These are phyloP conservation scores for Mucor circinelloides DNA, from an alignment of 371 early-diverging fungal genomes.

Conservation along the genomic window DNA sequence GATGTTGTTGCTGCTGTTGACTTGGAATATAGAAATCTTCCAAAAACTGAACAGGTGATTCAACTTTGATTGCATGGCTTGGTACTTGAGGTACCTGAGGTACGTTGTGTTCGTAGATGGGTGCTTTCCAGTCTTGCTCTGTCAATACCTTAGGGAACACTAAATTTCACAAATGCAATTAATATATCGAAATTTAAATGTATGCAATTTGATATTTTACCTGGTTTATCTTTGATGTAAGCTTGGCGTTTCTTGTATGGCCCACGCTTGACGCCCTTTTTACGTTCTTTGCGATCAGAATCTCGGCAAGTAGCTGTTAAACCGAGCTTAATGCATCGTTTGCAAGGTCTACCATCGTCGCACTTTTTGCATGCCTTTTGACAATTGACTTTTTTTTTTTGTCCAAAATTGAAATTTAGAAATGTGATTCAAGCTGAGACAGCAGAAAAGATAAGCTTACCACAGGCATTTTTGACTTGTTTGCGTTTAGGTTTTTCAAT, in stretches of 20 bases:
- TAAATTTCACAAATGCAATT: neutral
- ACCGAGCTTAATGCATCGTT: constrained; percentile 80
- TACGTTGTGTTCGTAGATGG: constrained; percentile 4
- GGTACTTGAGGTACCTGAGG: constrained; percentile 18
- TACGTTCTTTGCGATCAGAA: constrained; percentile 83
- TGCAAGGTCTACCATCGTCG: constrained; percentile 86
- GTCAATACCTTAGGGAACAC: constrained; percentile 25
- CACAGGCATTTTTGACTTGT: constrained; percentile 42
- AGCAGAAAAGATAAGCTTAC: constrained; percentile 14
- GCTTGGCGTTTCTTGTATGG: constrained; percentile 70
- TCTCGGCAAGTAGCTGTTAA: constrained; percentile 75
- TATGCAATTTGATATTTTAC: constrained; percentile 6
- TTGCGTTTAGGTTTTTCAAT: constrained; percentile 28
- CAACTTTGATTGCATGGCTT: constrained; percentile 2
- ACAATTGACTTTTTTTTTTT: constrained; percentile 72
- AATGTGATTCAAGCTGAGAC: no score
- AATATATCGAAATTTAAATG: neutral
- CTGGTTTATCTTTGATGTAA: constrained; percentile 20
- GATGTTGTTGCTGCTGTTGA: neutral
- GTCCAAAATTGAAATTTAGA: neutral
- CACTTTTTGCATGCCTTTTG: constrained; percentile 95
- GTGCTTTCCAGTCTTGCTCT: constrained; percentile 16
- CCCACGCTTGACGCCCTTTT: constrained; percentile 83
- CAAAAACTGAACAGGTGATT: constrained; percentile 13
- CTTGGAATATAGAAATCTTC: constrained; percentile 13